Conservation (phyloP, 1,284 basidiomycete species). For the Ceratobasidium sp. region DNA sequence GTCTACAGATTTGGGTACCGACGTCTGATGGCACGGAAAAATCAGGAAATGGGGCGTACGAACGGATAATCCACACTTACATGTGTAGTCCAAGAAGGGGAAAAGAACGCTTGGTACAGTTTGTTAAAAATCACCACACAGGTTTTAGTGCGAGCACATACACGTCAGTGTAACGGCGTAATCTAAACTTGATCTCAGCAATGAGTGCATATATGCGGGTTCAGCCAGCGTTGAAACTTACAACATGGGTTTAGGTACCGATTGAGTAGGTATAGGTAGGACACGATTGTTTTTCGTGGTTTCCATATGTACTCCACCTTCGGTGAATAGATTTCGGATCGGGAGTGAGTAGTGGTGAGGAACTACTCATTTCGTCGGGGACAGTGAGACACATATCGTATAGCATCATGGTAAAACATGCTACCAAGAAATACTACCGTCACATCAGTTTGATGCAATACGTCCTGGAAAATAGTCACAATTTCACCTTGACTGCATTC, state of each 20-base stretch:
- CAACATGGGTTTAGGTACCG: conserved; percentile 11
- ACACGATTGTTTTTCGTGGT: conserved; percentile 8
- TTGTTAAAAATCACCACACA: too few relatives aligned
- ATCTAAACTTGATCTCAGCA: background rate
- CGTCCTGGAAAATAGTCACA: background rate
- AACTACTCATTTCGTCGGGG: conserved; percentile 18
- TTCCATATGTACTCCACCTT: conserved; percentile 8
- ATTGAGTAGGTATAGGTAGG: conserved; percentile 4
- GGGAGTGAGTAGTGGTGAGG: background rate
- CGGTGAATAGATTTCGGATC: background rate
- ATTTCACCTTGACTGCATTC: conserved; percentile 16
- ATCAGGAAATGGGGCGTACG: too few relatives aligned
- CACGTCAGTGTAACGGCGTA: conserved; percentile 4
- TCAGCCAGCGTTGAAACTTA: background rate
- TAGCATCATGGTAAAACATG: conserved; percentile 19
- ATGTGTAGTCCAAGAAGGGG: conserved; percentile 6
- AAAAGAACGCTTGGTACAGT: background rate
- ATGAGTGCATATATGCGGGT: background rate
- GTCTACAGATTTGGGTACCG: too few relatives aligned
- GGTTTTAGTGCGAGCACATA: background rate
- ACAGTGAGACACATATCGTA: conserved; percentile 37
- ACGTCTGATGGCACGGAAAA: too few relatives aligned
- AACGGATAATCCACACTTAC: background rate
- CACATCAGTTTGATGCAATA: background rate
- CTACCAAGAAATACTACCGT: background rate